These are phyloP conservation scores for Camellia sinensis DNA, from an alignment of 148 eudicot genomes.

Conservation along the genomic window DNA sequence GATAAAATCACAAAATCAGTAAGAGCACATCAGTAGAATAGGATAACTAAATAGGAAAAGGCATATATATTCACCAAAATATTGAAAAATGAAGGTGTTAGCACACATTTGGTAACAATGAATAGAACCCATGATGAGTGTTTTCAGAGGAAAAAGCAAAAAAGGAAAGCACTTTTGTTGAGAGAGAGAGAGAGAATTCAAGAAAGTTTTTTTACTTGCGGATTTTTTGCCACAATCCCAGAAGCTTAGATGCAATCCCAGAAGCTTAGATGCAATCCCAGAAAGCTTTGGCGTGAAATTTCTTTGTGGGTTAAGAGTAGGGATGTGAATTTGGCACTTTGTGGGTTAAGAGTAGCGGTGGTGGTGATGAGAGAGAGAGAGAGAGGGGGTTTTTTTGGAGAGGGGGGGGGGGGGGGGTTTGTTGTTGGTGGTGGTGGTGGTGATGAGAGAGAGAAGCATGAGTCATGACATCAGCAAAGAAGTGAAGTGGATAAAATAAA, in stretches of 20 bases:
- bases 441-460: not conserved
- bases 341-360: not conserved
- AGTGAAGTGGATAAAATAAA: not conserved
- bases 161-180: not conserved
- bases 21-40: not conserved
- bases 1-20: too few relatives aligned
- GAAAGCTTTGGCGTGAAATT: not conserved
- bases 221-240: constrained; percentile 5
- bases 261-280: not conserved
- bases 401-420: not conserved
- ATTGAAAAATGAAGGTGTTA: not conserved
- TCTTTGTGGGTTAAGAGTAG: not conserved
- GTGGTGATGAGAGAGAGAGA: not conserved
- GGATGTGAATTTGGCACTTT: not conserved
- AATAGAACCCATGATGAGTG: not conserved
- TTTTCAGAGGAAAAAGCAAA: not conserved
- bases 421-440: not conserved
- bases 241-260: not conserved
- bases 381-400: not conserved
- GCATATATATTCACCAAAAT: not conserved
- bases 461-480: not conserved
- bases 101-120: not conserved
- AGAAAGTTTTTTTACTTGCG: not conserved
- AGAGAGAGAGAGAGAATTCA: not conserved
- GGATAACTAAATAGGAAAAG: not conserved